Evolutionary conservation across 208 protist genomes (phyloP).

Genomic region (Wallacemonas sp.): DNA sequence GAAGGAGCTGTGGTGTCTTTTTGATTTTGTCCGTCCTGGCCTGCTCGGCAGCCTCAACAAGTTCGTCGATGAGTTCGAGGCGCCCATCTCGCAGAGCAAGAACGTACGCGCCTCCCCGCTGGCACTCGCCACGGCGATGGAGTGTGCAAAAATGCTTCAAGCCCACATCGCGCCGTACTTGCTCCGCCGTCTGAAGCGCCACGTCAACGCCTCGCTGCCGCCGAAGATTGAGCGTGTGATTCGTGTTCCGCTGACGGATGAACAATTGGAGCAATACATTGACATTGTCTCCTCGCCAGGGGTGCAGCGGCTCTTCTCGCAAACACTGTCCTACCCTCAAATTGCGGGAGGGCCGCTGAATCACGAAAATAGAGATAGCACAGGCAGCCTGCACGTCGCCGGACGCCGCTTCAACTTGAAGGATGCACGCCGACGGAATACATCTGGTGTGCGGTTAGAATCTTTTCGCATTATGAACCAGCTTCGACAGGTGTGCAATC

Average conservation of each 20-base stretch:
- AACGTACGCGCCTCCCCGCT: slow-evolving; percentile 90
- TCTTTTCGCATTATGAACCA: slow-evolving; percentile 66
- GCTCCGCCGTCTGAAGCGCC: slow-evolving; percentile 95
- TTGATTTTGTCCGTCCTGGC: slow-evolving; percentile 98
- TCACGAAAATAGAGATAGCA: slow-evolving; percentile 56
- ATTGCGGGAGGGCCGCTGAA: slow-evolving; percentile 45
- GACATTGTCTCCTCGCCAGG: slow-evolving; percentile 76
- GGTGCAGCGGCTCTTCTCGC: slow-evolving; percentile 62
- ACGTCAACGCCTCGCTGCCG: slow-evolving; percentile 92
- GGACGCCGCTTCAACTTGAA: slow-evolving; percentile 55
- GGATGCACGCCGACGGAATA: slow-evolving; percentile 4
- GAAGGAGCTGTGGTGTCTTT: slow-evolving; percentile 98
- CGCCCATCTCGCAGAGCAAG: slow-evolving; percentile 84
- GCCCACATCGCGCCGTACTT: slow-evolving; percentile 95
- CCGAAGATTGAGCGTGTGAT: slow-evolving; percentile 97
- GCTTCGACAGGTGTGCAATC: slow-evolving; percentile 85
- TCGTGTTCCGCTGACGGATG: slow-evolving; percentile 93
- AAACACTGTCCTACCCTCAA: slow-evolving; percentile 31
- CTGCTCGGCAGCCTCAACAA: slow-evolving; percentile 84
- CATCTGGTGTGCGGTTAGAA: slow-evolving; percentile 48
- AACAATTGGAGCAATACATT: slow-evolving; percentile 93
- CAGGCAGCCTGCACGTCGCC: slow-evolving; percentile 59
- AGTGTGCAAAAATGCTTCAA: slow-evolving; percentile 92
- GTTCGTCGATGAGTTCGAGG: slow-evolving; percentile 84
- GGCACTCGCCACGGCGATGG: slow-evolving; percentile 93